These are phyloP conservation scores for Rugonectria rugulosa DNA, from an alignment of 2,329 filamentous ascomycete genomes.

Conservation along the genomic window DNA sequence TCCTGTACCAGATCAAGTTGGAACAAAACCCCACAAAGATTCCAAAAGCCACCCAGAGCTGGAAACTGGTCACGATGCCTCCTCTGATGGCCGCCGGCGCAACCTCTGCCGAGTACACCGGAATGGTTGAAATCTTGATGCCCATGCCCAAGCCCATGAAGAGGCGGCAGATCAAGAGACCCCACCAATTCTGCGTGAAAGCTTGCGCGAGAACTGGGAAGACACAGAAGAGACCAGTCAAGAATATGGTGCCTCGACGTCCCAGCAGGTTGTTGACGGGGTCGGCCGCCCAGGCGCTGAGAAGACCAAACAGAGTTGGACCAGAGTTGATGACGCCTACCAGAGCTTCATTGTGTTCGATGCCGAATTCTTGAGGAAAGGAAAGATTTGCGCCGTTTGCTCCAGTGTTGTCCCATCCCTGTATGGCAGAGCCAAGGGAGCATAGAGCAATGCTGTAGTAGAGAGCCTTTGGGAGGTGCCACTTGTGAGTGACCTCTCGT, in stretches of 20 bases:
- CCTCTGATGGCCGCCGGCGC: constrained; percentile 58
- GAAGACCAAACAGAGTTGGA: constrained; percentile 32
- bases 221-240: constrained; percentile 63
- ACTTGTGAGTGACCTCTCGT: constrained; percentile 39
- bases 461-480: constrained; percentile 38
- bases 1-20: constrained; percentile 68
- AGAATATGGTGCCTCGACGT: constrained; percentile 54
- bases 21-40: constrained; percentile 72
- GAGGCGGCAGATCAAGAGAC: constrained; percentile 48
- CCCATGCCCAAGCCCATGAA: constrained; percentile 70
- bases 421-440: constrained; percentile 42
- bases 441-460: constrained; percentile 41
- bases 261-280: constrained; percentile 48
- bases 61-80: constrained; percentile 58
- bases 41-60: constrained; percentile 58
- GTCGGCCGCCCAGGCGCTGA: constrained; percentile 39
- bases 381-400: constrained; percentile 50
- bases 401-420: constrained; percentile 56
- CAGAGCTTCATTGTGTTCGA: constrained; percentile 54
- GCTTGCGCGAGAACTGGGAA: constrained; percentile 63
- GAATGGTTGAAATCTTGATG: constrained; percentile 54
- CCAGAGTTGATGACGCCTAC: constrained; percentile 64
- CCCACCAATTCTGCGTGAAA: constrained; percentile 59
- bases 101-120: constrained; percentile 61
- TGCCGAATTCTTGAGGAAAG: constrained; percentile 47